phyloP scores from a whole-genome alignment of 108 stramenopile species.

The Epipyxis sp. region DNA sequence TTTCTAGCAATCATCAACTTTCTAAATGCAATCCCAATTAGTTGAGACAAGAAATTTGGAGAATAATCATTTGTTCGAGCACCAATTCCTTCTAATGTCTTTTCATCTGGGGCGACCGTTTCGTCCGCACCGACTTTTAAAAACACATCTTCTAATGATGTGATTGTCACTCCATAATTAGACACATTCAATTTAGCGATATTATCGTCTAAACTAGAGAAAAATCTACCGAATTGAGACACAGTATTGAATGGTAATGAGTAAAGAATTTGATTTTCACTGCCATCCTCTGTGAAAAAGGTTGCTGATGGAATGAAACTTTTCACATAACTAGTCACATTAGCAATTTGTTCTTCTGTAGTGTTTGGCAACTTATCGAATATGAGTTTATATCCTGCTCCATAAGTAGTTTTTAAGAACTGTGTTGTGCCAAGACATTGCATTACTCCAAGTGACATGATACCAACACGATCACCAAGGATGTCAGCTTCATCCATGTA shows the following conservation, averaged over 20 bases:
- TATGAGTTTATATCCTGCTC: constrained; percentile 26
- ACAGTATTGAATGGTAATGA: constrained; percentile 7
- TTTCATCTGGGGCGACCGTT: background rate
- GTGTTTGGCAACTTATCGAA: background rate
- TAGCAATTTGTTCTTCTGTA: background rate
- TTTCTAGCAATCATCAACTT: background rate
- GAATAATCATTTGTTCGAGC: background rate
- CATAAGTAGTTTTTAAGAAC: constrained; percentile 40
- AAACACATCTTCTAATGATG: constrained; percentile 56
- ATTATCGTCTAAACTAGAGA: background rate
- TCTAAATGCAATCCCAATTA: background rate
- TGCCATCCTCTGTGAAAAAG: background rate
- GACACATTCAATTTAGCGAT: constrained; percentile 33
- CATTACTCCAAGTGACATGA: constrained; percentile 36
- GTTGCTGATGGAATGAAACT: background rate
- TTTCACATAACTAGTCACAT: background rate
- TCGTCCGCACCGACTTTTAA: constrained; percentile 22
- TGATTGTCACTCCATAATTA: constrained; percentile 47
- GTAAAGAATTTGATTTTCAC: background rate
- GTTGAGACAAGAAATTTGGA: background rate
- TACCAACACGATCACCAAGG: constrained; percentile 31
- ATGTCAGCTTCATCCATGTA: constrained; percentile 36
- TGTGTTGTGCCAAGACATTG: constrained; percentile 31
- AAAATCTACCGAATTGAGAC: background rate
- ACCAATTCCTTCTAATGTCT: background rate